A percentile compares a stretch with the other conserved stretches of the same genome.
Conservation (phyloP, 1,284 basidiomycete genomes). For the Sporisorium exsertum region DNA sequence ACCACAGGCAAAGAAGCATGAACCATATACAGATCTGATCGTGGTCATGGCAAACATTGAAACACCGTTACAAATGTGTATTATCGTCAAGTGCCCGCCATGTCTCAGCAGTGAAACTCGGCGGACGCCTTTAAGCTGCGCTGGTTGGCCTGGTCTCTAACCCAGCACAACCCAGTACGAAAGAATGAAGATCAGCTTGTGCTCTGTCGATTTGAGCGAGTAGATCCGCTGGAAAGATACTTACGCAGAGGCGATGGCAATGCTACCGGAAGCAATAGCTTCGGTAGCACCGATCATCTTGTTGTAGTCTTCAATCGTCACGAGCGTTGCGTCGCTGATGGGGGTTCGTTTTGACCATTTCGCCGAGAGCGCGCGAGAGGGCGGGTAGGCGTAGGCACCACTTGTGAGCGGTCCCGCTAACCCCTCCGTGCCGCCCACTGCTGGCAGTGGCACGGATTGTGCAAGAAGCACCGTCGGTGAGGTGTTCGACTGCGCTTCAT, state of each 20-base stretch:
- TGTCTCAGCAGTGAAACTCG: slow-evolving; percentile 13
- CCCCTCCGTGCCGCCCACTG: not conserved
- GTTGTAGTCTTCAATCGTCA: slow-evolving; percentile 41
- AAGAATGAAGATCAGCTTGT: no score
- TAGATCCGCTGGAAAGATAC: slow-evolving; percentile 1
- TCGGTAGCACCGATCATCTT: slow-evolving; percentile 44
- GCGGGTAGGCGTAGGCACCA: slow-evolving; percentile 3
- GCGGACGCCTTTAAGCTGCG: slow-evolving; percentile 10
- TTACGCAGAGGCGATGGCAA: slow-evolving; percentile 37
- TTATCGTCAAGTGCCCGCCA: not conserved
- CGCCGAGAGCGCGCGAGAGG: not conserved
- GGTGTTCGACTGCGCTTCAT: no score
- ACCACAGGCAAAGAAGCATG: no score
- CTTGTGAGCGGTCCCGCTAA: no score
- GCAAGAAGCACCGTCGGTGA: no score
- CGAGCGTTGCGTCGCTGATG: slow-evolving; percentile 26
- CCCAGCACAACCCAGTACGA: no score
- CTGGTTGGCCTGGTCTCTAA: slow-evolving; percentile 15
- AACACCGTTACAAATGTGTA: not conserved
- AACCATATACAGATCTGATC: not conserved
- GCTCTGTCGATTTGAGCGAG: not conserved
- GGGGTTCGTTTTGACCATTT: slow-evolving; percentile 11
- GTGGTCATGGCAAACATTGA: not conserved
- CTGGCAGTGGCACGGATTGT: not conserved
- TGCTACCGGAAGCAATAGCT: slow-evolving; percentile 9